Conservation (phyloP, 345 rosid species). For the Lepidium aucheri region DNA sequence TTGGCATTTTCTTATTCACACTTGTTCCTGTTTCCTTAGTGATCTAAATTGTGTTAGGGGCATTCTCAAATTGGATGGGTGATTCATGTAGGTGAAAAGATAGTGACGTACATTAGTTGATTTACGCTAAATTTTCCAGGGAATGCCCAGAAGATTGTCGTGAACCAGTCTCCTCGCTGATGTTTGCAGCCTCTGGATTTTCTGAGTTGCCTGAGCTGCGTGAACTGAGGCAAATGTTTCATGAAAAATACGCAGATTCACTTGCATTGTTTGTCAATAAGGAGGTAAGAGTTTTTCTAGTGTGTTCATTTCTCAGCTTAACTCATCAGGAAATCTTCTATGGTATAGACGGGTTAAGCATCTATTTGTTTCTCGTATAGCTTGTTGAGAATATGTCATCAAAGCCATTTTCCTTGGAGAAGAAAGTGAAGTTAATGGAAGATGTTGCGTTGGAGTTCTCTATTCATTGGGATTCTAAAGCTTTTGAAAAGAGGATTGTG, state of each 20-base stretch:
- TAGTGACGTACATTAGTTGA: neutral
- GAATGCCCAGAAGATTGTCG: slow-evolving; percentile 84
- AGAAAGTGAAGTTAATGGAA: slow-evolving; percentile 65
- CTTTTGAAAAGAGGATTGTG: slow-evolving; percentile 45
- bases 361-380: slow-evolving; percentile 29
- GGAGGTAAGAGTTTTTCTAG: slow-evolving; percentile 44
- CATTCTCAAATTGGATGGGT: neutral
- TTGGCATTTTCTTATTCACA: neutral
- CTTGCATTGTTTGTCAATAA: slow-evolving; percentile 54
- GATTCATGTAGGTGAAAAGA: neutral
- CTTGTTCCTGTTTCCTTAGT: slow-evolving; percentile 1
- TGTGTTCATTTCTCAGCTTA: neutral
- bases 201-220: slow-evolving; percentile 89
- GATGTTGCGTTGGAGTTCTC: slow-evolving; percentile 71
- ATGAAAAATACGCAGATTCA: slow-evolving; percentile 70
- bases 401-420: slow-evolving; percentile 46
- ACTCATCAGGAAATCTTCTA: neutral
- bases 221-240: slow-evolving; percentile 75
- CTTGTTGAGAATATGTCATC: slow-evolving; percentile 56
- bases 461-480: slow-evolving; percentile 66
- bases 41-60: neutral
- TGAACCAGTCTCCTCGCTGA: slow-evolving; percentile 73
- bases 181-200: slow-evolving; percentile 93
- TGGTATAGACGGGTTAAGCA: slow-evolving; percentile 15
- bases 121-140: slow-evolving; percentile 30